Base-by-base conservation (phyloP, 768 basidiomycete species). In the Termitomyces sp. region DNA sequence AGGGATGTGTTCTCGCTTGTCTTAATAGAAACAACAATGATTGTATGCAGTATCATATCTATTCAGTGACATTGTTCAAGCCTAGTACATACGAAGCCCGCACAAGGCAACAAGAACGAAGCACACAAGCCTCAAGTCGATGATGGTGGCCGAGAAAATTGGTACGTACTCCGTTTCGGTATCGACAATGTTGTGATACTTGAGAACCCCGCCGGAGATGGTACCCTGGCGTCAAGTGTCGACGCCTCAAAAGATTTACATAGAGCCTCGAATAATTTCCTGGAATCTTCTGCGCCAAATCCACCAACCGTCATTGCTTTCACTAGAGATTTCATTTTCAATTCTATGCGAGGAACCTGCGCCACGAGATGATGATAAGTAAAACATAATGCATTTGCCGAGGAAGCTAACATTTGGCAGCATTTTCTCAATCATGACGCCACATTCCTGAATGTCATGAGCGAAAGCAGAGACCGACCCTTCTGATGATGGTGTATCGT, bases 241-340 rank as follows among this genome's bases (percentile, higher is more conserved):
- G 72, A 65, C 3, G 74, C 70, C 36, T 80, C 76, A 14, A 83
- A 67, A 6, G 78, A 71, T 56, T 75, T 74, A 60, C 76, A 78
- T 6, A 81, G 67, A 12, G 79, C 78, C 61, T 83, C 81, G 56
- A 82, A 82, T 49, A 82, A 69, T 53, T 77, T 78, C 12, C 78
- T 73, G 2, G 80, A 69, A 52, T 78, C 79, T 40, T 84, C 79
- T 1, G 80, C 81, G n/a, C 72, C 74, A 61, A 82, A 82, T 30
- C 72, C 74, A 32, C 79, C 78, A 3, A 72, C 64, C 0, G 66
- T 71, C 81, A 84, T 83, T n/a, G 78, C 76, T 40, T 73, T 75
- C 12, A 78, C 74, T 10, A 84, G 69, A 0, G 77, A 69, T 41
- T 74, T 76, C 58, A 82, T 68, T 57, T 79, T 82, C 1, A 60